phyloP scores from a whole-genome alignment of 768 basidiomycete species.

The Psilocybe cubensis region DNA sequence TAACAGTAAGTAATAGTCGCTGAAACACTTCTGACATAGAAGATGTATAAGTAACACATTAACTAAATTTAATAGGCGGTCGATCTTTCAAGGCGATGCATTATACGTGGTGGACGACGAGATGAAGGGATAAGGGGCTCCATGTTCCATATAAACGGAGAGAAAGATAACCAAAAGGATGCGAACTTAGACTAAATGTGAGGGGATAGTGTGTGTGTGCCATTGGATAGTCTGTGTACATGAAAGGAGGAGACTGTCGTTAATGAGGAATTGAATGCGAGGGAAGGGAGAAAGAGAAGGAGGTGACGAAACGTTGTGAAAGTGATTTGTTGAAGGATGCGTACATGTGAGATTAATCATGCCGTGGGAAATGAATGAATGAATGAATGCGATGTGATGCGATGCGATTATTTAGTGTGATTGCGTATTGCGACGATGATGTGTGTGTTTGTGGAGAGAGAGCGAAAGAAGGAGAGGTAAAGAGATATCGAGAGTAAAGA shows the following conservation, averaged over 20 bases:
- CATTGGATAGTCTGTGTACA: neutral
- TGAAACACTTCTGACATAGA: too few species aligned
- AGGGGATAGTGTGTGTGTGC: neutral
- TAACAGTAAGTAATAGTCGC: too few species aligned
- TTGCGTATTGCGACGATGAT: neutral
- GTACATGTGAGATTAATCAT: neutral
- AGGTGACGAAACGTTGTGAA: neutral
- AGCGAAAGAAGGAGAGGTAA: neutral
- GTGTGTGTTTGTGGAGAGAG: neutral
- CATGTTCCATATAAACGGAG: neutral
- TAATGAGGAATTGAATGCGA: too few species aligned
- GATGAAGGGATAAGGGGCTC: too few species aligned
- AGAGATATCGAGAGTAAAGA: conserved; percentile 1
- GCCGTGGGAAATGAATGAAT: neutral
- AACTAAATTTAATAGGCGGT: too few species aligned
- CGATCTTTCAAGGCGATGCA: too few species aligned
- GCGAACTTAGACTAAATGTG: too few species aligned
- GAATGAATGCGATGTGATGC: neutral
- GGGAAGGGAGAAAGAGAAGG: neutral
- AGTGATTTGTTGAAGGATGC: neutral
- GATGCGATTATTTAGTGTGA: neutral
- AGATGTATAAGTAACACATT: too few species aligned
- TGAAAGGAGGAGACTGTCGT: neutral
- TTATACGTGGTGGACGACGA: too few species aligned
- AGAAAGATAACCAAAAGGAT: neutral